Evolutionary conservation across 305 asterid genomes (phyloP).

Genomic region (Rubia occidens): DNA sequence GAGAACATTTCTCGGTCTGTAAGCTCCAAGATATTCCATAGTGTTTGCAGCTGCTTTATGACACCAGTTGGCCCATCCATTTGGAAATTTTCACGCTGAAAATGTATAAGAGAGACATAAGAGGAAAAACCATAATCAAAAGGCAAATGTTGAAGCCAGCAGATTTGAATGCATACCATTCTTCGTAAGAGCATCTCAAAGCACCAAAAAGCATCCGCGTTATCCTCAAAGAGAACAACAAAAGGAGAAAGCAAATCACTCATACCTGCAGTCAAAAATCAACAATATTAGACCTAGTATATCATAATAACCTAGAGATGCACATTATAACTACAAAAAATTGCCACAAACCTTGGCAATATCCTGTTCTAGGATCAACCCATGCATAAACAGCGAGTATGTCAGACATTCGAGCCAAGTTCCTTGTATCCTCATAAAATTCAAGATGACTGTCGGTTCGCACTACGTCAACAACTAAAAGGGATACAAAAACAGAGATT

Average conservation of each 20-base stretch:
- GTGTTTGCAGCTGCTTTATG: constrained; percentile 89
- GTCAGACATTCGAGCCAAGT: constrained; percentile 95
- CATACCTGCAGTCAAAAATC: constrained; percentile 53
- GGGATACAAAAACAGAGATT: constrained; percentile 16
- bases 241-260: constrained; percentile 95
- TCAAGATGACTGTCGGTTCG: constrained; percentile 95
- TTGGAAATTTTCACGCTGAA: constrained; percentile 87
- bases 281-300: constrained; percentile 15
- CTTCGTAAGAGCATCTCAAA: constrained; percentile 96
- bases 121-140: neutral
- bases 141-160: neutral
- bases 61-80: constrained; percentile 98
- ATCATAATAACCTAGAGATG: constrained; percentile 19
- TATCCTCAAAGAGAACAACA: constrained; percentile 90
- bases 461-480: constrained; percentile 81
- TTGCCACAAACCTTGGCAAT: constrained; percentile 74
- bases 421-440: constrained; percentile 77
- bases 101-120: neutral
- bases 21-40: constrained; percentile 85
- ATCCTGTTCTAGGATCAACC: constrained; percentile 96
- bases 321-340: constrained; percentile 12
- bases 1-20: constrained; percentile 82
- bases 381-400: constrained; percentile 98
- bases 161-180: constrained; percentile 41
- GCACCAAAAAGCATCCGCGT: constrained; percentile 99